Percentiles rank a stretch among this genome's conserved stretches.
phyloP scores from a whole-genome alignment of 148 eudicot genomes.

The Rhododendron williamsianum region DNA sequence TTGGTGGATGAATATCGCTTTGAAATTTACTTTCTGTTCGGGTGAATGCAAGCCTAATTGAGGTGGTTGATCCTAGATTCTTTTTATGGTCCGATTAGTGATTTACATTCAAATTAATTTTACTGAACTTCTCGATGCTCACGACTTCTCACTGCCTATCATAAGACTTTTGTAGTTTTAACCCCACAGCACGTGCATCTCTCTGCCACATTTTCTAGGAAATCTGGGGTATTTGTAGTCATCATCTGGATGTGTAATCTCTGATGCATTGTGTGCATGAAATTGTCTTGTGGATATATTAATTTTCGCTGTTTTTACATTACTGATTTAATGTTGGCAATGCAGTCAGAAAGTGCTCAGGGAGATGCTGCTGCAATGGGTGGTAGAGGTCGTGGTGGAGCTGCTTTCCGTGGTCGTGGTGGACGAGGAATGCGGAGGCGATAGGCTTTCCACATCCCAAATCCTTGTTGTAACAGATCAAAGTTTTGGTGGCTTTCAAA shows the following conservation, averaged over 20 bases:
- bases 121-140: not conserved
- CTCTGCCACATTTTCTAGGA: not conserved
- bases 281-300: not conserved
- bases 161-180: not conserved
- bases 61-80: not conserved
- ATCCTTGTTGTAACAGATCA: not conserved
- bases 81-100: not conserved
- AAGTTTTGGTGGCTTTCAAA: not conserved
- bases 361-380: constrained; percentile 98
- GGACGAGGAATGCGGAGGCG: constrained; percentile 97
- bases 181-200: not conserved
- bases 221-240: not conserved
- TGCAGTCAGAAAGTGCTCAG: constrained; percentile 99
- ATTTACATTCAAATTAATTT: not conserved
- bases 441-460: constrained; percentile 20
- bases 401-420: constrained; percentile 62
- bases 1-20: not conserved
- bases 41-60: not conserved
- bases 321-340: not conserved
- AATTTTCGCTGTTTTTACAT: not conserved
- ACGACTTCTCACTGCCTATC: not conserved
- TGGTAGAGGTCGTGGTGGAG: constrained; percentile 82
- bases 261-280: not conserved
- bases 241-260: not conserved
- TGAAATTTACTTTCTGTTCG: not conserved